These are phyloP conservation scores for Eutrema heterophyllum DNA, from an alignment of 345 rosid genomes.

Conservation along the genomic window DNA sequence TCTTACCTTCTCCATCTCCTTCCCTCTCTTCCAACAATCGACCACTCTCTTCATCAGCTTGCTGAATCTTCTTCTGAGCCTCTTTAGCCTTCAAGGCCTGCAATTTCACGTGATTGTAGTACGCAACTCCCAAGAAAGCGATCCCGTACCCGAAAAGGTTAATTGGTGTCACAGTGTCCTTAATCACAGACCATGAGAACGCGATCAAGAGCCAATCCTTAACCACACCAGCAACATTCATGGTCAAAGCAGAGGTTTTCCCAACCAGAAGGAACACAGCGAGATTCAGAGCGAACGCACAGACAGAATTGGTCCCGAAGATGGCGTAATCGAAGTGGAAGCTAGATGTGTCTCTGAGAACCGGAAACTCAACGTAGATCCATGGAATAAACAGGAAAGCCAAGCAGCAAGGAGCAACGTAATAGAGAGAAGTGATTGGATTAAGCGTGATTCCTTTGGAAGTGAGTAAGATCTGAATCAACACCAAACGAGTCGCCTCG, in stretches of 20 bases:
- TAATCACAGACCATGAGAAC: constrained; percentile 93
- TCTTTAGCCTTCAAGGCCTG: constrained; percentile 90
- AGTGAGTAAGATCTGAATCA: constrained; percentile 88
- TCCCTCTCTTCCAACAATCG: constrained; percentile 73
- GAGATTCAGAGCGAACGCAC: constrained; percentile 86
- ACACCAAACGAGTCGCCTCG: constrained; percentile 85
- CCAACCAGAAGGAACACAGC: constrained; percentile 97
- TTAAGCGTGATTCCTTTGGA: constrained; percentile 82
- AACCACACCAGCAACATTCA: constrained; percentile 99
- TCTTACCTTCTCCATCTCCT: constrained; percentile 56
- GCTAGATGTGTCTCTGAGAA: constrained; percentile 70
- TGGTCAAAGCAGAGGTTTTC: constrained; percentile 92
- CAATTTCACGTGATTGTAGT: constrained; percentile 80
- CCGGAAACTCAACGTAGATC: constrained; percentile 84
- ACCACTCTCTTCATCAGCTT: constrained; percentile 73
- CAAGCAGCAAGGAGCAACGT: constrained; percentile 87
- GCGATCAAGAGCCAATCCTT: constrained; percentile 96
- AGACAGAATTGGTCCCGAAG: constrained; percentile 82
- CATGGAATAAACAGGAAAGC: constrained; percentile 79
- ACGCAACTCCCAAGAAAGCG: constrained; percentile 87
- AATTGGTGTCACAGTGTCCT: constrained; percentile 88
- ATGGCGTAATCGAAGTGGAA: constrained; percentile 83
- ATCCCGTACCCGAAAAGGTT: constrained; percentile 84
- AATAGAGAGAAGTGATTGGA: constrained; percentile 79
- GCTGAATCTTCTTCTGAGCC: constrained; percentile 75